Conservation (phyloP, 1,284 basidiomycete species). For the Stereum hirsutum region DNA sequence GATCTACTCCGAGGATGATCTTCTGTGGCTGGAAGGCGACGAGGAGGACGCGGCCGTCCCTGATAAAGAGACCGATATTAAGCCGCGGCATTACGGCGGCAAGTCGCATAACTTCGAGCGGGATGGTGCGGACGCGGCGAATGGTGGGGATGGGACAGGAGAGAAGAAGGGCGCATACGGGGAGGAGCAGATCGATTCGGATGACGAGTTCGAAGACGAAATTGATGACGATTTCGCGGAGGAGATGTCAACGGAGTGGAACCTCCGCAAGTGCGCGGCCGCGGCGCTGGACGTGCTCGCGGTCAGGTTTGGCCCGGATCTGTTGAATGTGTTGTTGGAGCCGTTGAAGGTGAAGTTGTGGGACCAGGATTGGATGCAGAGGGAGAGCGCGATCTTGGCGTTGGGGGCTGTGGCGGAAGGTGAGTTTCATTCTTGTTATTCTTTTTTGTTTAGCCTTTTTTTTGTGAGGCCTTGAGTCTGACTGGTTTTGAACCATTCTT, state of each 20-base stretch:
- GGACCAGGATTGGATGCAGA: slow-evolving; percentile 88
- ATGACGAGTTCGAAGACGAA: slow-evolving; percentile 67
- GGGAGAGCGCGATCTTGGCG: slow-evolving; percentile 94
- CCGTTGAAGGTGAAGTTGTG: slow-evolving; percentile 93
- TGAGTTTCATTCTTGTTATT: too few species aligned
- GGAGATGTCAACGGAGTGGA: slow-evolving; percentile 98
- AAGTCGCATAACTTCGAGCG: slow-evolving; percentile 82
- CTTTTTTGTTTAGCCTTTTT: too few species aligned
- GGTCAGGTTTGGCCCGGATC: slow-evolving; percentile 81
- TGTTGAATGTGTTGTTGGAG: slow-evolving; percentile 84
- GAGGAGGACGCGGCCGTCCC: slow-evolving; percentile 80
- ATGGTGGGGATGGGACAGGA: slow-evolving; percentile 30
- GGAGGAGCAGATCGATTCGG: slow-evolving; percentile 60
- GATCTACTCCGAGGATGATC: slow-evolving; percentile 94
- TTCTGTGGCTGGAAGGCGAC: slow-evolving; percentile 94
- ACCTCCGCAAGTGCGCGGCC: slow-evolving; percentile 95
- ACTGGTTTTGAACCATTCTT: slow-evolving; percentile 6
- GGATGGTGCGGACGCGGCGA: slow-evolving; percentile 34
- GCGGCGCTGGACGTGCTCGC: slow-evolving; percentile 97
- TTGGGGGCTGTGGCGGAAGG: slow-evolving; percentile 98
- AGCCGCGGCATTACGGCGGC: slow-evolving; percentile 84
- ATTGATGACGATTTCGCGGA: slow-evolving; percentile 93
- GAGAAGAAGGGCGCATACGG: slow-evolving; percentile 60
- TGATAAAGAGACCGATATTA: slow-evolving; percentile 93
- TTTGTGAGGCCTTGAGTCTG: not conserved